These are phyloP conservation scores for Triticum turgidum DNA, from an alignment of 176 grass and related monocot genomes.

Conservation along the genomic window DNA sequence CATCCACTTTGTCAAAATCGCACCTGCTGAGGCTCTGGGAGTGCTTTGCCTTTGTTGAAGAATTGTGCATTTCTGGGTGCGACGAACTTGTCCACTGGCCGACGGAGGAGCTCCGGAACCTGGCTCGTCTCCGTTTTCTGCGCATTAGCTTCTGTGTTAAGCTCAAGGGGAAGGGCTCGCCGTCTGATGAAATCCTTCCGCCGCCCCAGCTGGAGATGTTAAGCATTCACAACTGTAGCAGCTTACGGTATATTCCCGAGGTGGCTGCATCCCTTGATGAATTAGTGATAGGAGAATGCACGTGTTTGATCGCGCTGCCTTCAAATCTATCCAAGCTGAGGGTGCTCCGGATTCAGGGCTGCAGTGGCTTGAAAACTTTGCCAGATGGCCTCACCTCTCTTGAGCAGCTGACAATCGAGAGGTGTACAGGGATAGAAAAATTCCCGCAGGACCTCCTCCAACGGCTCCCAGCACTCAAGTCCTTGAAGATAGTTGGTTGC, in stretches of 20 bases:
- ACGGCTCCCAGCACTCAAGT: background rate
- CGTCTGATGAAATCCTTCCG: background rate
- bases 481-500: background rate
- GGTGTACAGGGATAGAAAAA: background rate
- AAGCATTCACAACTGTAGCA: accelerated
- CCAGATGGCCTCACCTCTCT: constrained; percentile 15
- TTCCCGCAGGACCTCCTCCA: constrained; percentile 14
- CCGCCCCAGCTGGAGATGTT: background rate
- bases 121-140: background rate
- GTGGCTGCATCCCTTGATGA: background rate
- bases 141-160: accelerated
- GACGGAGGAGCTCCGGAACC: background rate
- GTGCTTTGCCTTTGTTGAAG: background rate
- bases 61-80: accelerated
- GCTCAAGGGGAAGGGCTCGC: background rate
- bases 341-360: accelerated
- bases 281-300: accelerated
- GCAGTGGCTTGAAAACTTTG: background rate
- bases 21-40: background rate
- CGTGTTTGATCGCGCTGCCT: background rate
- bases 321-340: background rate
- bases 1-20: background rate
- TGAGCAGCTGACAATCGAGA: background rate
- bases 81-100: background rate
- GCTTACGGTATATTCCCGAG: background rate